A percentile compares a stretch with the other conserved stretches of the same genome.
These are phyloP conservation scores for Schizochytrium sp. DNA, from an alignment of 108 stramenopile genomes.

Conservation along the genomic window DNA sequence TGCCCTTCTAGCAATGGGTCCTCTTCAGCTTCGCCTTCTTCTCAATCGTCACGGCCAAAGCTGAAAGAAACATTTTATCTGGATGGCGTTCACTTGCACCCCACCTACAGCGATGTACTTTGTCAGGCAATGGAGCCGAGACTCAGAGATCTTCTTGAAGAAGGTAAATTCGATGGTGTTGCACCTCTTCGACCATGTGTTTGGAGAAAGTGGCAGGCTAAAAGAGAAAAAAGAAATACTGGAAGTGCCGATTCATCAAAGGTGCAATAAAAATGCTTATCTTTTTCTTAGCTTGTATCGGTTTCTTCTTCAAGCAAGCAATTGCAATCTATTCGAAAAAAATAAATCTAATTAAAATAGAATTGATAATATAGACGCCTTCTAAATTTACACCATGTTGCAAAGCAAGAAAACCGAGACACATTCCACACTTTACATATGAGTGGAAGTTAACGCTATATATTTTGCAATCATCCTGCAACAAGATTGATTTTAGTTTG, in stretches of 20 bases:
- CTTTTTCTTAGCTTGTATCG: background rate
- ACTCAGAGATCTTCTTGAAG: background rate
- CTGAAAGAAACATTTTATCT: background rate
- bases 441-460: too few species aligned
- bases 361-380: too few species aligned
- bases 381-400: too few species aligned
- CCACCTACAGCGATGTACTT: background rate
- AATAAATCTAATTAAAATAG: too few species aligned
- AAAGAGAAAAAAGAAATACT: background rate
- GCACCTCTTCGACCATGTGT: background rate
- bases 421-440: too few species aligned
- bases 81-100: background rate
- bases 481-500: background rate
- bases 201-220: slow-evolving; percentile 1
- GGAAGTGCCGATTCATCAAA: background rate
- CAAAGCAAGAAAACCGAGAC: too few species aligned
- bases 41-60: background rate
- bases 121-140: background rate
- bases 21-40: background rate
- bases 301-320: background rate
- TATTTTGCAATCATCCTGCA: too few species aligned
- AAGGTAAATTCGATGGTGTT: background rate
- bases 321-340: too few species aligned
- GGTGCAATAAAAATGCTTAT: background rate
- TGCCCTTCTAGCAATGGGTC: background rate